Percentiles rank a stretch among this genome's conserved stretches.
These are phyloP conservation scores for Nothophaeocryptopus gaeumannii DNA, from an alignment of 2,329 filamentous ascomycete genomes.

Conservation along the genomic window DNA sequence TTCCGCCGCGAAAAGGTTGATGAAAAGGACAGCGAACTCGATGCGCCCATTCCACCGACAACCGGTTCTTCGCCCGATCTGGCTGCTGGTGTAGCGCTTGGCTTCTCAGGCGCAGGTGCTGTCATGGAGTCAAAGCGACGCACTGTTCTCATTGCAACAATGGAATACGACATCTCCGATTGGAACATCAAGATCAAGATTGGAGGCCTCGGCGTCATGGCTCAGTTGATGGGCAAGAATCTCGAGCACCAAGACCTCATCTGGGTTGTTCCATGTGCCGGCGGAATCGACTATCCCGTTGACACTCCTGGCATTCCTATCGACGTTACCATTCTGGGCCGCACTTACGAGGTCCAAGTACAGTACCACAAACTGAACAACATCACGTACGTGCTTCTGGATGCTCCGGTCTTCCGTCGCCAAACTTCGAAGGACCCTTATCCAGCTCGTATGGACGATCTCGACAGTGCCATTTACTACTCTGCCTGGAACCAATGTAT, in stretches of 20 bases:
- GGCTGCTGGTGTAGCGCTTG: conserved; percentile 22
- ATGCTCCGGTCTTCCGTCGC: conserved; percentile 64
- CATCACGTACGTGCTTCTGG: conserved; percentile 66
- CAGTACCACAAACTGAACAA: conserved; percentile 63
- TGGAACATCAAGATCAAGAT: conserved; percentile 71
- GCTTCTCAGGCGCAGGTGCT: conserved; percentile 26
- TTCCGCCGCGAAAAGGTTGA: conserved; percentile 26
- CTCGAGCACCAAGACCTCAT: conserved; percentile 64
- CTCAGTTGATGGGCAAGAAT: conserved; percentile 65
- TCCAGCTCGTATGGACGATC: conserved; percentile 66
- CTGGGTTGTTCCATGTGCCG: conserved; percentile 54
- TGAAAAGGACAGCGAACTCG: conserved; percentile 24
- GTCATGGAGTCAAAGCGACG: conserved; percentile 36
- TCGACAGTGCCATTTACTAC: conserved; percentile 66
- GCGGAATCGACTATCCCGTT: conserved; percentile 61
- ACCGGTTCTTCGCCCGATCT: conserved; percentile 16
- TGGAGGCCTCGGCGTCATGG: conserved; percentile 68
- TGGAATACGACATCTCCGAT: conserved; percentile 71
- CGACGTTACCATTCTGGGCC: conserved; percentile 59
- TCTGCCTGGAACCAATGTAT: conserved; percentile 71
- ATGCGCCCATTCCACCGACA: conserved; percentile 10
- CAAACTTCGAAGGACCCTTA: conserved; percentile 64
- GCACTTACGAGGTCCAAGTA: conserved; percentile 60
- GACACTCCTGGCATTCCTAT: conserved; percentile 61
- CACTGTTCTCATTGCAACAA: conserved; percentile 66